Evolutionary conservation across 2,329 filamentous ascomycete genomes (phyloP).

Genomic region (Exophiala viscosa): DNA sequence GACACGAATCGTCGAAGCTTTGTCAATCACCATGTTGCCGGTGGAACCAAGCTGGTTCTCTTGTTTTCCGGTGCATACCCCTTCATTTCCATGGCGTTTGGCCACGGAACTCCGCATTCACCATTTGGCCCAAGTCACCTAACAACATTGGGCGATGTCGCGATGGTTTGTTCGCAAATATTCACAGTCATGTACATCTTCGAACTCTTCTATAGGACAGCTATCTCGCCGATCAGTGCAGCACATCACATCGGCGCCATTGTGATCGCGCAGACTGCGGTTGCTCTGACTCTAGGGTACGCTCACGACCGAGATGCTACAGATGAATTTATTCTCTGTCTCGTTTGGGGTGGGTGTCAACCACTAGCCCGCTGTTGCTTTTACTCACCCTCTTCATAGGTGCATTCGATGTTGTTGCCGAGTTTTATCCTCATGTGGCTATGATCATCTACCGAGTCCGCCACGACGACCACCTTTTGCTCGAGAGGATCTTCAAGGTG

Average conservation of each 20-base stretch:
- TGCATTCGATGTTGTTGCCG: neutral
- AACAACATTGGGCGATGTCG: neutral
- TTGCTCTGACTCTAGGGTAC: conserved; percentile 37
- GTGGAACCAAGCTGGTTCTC: neutral
- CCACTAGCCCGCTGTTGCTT: neutral
- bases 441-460: neutral
- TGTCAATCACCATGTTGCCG: conserved; percentile 45
- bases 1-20: conserved; percentile 41
- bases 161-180: conserved; percentile 36
- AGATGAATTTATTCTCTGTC: conserved; percentile 38
- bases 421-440: neutral
- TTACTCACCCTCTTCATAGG: neutral
- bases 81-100: neutral
- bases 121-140: neutral
- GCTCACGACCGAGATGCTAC: conserved; percentile 33
- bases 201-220: conserved; percentile 42
- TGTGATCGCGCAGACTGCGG: conserved; percentile 41
- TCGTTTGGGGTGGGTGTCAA: conserved; percentile 38
- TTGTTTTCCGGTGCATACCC: neutral
- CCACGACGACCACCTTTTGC: neutral
- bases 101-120: neutral
- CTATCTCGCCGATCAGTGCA: conserved; percentile 41
- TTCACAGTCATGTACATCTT: conserved; percentile 48
- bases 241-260: conserved; percentile 42
- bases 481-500: neutral